A percentile compares a stretch with the other conserved stretches of the same genome.
Conservation (phyloP, 2,329 filamentous ascomycete genomes). For the Epichloe gansuensis region DNA sequence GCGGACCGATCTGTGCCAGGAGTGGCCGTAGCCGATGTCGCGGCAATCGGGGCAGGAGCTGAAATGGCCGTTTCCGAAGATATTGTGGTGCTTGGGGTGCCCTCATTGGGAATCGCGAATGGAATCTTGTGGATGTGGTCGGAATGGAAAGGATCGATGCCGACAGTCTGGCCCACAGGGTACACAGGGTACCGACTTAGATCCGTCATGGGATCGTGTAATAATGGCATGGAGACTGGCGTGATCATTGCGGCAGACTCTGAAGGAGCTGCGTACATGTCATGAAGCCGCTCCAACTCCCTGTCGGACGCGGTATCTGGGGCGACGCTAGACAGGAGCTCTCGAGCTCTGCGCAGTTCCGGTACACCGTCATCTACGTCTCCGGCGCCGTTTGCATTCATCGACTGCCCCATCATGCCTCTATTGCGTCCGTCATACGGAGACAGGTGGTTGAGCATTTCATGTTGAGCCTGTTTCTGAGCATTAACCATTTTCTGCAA, state of each 20-base stretch:
- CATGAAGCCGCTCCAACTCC: constrained; percentile 42
- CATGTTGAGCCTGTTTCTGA: constrained; percentile 43
- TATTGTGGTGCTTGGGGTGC: constrained; percentile 22
- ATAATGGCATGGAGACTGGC: constrained; percentile 30
- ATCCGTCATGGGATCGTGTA: constrained; percentile 43
- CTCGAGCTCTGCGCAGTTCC: constrained; percentile 42
- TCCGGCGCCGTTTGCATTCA: constrained; percentile 24
- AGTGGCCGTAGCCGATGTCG: constrained; percentile 7
- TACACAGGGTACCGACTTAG: constrained; percentile 60
- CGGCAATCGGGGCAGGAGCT: constrained; percentile 10
- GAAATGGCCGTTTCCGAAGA: constrained; percentile 21
- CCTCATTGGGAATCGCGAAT: constrained; percentile 57
- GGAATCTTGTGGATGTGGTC: constrained; percentile 93
- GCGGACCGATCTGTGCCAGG: constrained; percentile 26
- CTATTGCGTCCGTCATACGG: constrained; percentile 30
- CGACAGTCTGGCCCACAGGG: constrained; percentile 78
- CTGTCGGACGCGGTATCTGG: constrained; percentile 40
- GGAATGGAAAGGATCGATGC: constrained; percentile 87
- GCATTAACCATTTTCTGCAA: constrained; percentile 48
- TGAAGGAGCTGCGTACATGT: constrained; percentile 39
- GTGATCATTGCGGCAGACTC: constrained; percentile 35
- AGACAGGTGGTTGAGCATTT: constrained; percentile 43
- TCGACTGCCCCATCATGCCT: constrained; percentile 20
- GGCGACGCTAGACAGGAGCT: constrained; percentile 39
- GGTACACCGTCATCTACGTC: constrained; percentile 37